Base-by-base conservation (phyloP, 345 rosid species). In the Ceriops decandra region DNA sequence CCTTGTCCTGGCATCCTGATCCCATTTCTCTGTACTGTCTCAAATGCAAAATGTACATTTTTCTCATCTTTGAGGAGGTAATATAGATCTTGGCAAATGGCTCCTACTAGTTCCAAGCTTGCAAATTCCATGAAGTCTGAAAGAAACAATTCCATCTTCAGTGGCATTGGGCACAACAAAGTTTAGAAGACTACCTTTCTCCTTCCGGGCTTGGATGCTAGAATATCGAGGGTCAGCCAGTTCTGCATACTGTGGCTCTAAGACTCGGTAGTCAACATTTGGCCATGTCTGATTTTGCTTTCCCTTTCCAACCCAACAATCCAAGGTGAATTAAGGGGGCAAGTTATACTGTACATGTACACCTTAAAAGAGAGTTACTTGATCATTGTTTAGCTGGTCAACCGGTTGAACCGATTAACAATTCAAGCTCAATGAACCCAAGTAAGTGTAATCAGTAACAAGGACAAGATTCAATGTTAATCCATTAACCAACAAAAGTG, bases 221-320 rank as follows among this genome's bases (percentile, higher is more conserved):
- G 85, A 53, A 93, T 79, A 79, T 93, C 96, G 63, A 89, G 90
- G 60, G 97, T 86, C 58, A 91, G 82, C 97, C 98, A 93, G 72
- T 89, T 91, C 81, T 93, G 92, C 32, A 86, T 84, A 78, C 97
- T 89, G 35, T 91, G 98, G 98, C 77, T 93, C 96, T 60, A 89
- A 46, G 61, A 68, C 64, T 80, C 7, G 60, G 57, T 81, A 69
- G 19, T 79, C 69, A 8, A 85, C 83, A 68, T 77, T 59, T 15
- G 98, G 95, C 96, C 95, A 92, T 42, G 74, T 74, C 73, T 77
- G 77, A 74, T 82, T 82, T 72, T 62, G 80, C 60, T 53, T 74
- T 82, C 22, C 82, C 92, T 68, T 80, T 89, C 96, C 96, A 91
- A 58, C 90, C 92, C 82, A 93, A 70, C 60, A 91, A 64, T 16